These are phyloP conservation scores for Stemphylium vesicarium DNA, from an alignment of 2,329 filamentous ascomycete species.

Conservation along the genomic window DNA sequence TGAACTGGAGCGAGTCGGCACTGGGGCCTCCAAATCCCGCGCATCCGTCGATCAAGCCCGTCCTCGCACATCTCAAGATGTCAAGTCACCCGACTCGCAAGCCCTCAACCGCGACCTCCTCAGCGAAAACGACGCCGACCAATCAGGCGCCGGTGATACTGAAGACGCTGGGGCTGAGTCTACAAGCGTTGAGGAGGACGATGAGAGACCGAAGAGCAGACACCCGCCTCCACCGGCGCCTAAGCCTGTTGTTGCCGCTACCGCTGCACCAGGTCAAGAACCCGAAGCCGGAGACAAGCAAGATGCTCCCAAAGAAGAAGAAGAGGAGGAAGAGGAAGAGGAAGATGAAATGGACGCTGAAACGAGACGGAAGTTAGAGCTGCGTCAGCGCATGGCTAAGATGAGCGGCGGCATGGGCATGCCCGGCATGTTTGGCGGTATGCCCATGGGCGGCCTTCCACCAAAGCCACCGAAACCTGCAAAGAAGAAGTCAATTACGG, in stretches of 20 bases:
- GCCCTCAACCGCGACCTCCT: slow-evolving; percentile 59
- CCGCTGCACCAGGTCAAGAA: slow-evolving; percentile 52
- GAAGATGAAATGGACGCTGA: slow-evolving; percentile 90
- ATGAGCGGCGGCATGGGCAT: slow-evolving; percentile 98
- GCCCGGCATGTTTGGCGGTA: slow-evolving; percentile 84
- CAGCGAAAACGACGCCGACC: slow-evolving; percentile 71
- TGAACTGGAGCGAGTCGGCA: slow-evolving; percentile 46
- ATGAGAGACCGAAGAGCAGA: slow-evolving; percentile 58
- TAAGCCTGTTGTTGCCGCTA: slow-evolving; percentile 15
- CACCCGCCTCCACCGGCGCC: slow-evolving; percentile 23
- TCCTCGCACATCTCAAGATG: slow-evolving; percentile 47
- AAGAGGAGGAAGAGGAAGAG: slow-evolving; percentile 75
- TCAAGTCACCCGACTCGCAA: slow-evolving; percentile 48
- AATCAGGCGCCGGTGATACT: slow-evolving; percentile 67
- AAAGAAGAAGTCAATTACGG: slow-evolving; percentile 56
- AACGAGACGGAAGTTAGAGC: slow-evolving; percentile 80
- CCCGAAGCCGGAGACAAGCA: slow-evolving; percentile 58
- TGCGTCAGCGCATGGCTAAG: slow-evolving; percentile 95
- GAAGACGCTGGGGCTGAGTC: slow-evolving; percentile 68
- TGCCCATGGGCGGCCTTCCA: slow-evolving; percentile 63
- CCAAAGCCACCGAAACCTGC: slow-evolving; percentile 40
- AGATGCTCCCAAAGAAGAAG: slow-evolving; percentile 55
- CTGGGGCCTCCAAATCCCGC: slow-evolving; percentile 42
- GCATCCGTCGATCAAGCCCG: slow-evolving; percentile 50
- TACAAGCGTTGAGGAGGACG: slow-evolving; percentile 76